Conservation (phyloP, 345 rosid species). For the Gossypium longicalyx region DNA sequence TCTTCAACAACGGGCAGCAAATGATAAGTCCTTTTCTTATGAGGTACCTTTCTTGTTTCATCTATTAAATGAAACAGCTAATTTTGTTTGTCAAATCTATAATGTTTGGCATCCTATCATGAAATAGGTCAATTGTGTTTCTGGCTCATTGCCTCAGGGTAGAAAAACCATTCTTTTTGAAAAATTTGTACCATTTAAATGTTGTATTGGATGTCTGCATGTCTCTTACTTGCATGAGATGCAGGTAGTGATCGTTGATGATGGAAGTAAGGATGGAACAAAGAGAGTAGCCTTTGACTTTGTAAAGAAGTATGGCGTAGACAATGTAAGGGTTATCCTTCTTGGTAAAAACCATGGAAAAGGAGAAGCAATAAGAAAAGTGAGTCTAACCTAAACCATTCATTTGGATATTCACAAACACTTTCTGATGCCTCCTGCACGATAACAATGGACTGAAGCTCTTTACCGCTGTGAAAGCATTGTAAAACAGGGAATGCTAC, state of each 20-base stretch:
- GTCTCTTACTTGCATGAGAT: slow-evolving; percentile 4
- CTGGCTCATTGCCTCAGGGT: slow-evolving; percentile 5
- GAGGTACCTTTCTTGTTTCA: slow-evolving; percentile 53
- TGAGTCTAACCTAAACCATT: slow-evolving; percentile 46
- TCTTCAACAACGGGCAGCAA: slow-evolving; percentile 69
- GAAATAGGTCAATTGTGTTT: background rate
- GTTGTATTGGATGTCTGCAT: background rate
- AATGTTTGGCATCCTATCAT: background rate
- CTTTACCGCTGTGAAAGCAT: slow-evolving; percentile 67
- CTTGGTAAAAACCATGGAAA: slow-evolving; percentile 95
- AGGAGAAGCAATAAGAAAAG: slow-evolving; percentile 99
- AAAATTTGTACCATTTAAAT: background rate
- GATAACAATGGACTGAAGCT: slow-evolving; percentile 44
- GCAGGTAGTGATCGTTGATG: slow-evolving; percentile 87
- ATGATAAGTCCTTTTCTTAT: slow-evolving; percentile 78
- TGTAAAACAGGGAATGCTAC: slow-evolving; percentile 98
- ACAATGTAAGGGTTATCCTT: slow-evolving; percentile 73
- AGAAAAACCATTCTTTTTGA: background rate
- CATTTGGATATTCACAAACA: background rate
- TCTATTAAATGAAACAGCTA: slow-evolving; percentile 10
- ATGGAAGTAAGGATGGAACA: slow-evolving; percentile 91
- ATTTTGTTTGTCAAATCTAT: background rate
- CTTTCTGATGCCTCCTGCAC: slow-evolving; percentile 3
- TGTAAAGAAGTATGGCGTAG: slow-evolving; percentile 66
- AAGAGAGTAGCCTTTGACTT: slow-evolving; percentile 77